Base-by-base conservation (phyloP, 1,284 basidiomycete species). In the Malassezia sp. region DNA sequence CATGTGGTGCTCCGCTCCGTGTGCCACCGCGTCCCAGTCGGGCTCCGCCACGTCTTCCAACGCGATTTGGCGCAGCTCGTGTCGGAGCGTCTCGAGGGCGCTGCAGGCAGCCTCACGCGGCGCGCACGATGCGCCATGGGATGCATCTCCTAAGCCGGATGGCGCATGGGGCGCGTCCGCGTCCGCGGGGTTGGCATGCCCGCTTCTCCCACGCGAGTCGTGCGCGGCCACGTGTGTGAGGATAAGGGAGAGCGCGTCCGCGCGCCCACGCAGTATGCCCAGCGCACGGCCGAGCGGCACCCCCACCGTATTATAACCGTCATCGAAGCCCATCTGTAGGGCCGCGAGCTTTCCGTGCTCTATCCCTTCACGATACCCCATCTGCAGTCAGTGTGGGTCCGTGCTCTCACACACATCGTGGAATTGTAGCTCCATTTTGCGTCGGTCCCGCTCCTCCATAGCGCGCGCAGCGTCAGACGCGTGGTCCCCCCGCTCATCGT, bases 331-430 rank as follows among this genome's bases (percentile, higher is more conserved):
- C 49, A 78, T 73, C 58, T 89, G 85, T 0, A 87, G 73, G 6
- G 78, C 77, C 1, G 75, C 73, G 70, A 85, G 82, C 67, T 88
- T 88, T 5, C 85, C 85, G 3, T 79, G 78, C 0, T 79, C 82
- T 52, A 88, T 84, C 14, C 85, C 85, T 70, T 87, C 84, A 12
- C 85, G 79, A 62, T 87, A 88, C 1, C 85, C 85, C 21, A 78
- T 77, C 85, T 88, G 20, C 2, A 2, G 15, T 34, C 49, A 34
- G 28, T 17, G 24, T 0, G n/a, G n/a, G n/a, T n/a, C n/a, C n/a
- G n/a, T n/a, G 4, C 1, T 20, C 7, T n/a, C 18, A 56, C 50
- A 24, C 31, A 53, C 53, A 20, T 56, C 44, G 17, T 42, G 20
- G 8, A 56, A 41, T 14, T 48, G 49, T 5, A 41, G 8, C n/a